phyloP scores from a whole-genome alignment of 345 rosid species.

The Punica granatum region DNA sequence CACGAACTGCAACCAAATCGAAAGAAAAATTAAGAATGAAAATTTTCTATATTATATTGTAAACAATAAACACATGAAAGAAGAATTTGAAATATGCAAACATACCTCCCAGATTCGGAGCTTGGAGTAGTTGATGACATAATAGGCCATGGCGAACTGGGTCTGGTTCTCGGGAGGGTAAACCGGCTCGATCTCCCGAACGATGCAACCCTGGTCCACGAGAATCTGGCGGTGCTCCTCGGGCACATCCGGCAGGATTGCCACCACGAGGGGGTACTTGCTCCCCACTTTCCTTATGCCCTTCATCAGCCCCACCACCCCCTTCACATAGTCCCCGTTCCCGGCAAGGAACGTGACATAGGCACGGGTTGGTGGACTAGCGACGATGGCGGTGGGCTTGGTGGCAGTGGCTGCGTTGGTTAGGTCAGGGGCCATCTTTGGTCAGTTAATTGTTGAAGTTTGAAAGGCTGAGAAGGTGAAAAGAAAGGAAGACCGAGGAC shows the following conservation, averaged over 20 bases:
- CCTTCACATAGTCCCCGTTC: slow-evolving; percentile 25
- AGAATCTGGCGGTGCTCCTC: slow-evolving; percentile 30
- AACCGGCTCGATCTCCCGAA: slow-evolving; percentile 32
- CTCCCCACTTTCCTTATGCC: slow-evolving; percentile 34
- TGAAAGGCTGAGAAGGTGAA: not conserved
- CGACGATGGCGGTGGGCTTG: not conserved
- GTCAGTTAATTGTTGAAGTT: not conserved
- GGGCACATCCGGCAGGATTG: slow-evolving; percentile 33
- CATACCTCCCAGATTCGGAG: slow-evolving; percentile 42
- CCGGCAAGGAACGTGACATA: slow-evolving; percentile 37
- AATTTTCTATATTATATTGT: no score
- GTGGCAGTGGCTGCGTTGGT: not conserved
- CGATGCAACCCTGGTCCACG: slow-evolving; percentile 29
- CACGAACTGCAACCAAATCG: slow-evolving; percentile 19
- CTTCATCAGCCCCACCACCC: slow-evolving; percentile 41
- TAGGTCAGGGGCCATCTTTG: slow-evolving; percentile 2
- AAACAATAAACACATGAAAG: no score
- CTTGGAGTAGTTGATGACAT: slow-evolving; percentile 41
- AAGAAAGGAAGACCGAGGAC: not conserved
- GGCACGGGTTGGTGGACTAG: slow-evolving; percentile 3
- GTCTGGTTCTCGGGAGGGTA: slow-evolving; percentile 32
- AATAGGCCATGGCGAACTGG: slow-evolving; percentile 34
- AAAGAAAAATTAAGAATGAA: no score
- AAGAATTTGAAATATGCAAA: no score
- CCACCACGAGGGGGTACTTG: slow-evolving; percentile 35